These are phyloP conservation scores for Protomyces gravidus DNA, from an alignment of 1,139 yeast genomes.

Conservation along the genomic window DNA sequence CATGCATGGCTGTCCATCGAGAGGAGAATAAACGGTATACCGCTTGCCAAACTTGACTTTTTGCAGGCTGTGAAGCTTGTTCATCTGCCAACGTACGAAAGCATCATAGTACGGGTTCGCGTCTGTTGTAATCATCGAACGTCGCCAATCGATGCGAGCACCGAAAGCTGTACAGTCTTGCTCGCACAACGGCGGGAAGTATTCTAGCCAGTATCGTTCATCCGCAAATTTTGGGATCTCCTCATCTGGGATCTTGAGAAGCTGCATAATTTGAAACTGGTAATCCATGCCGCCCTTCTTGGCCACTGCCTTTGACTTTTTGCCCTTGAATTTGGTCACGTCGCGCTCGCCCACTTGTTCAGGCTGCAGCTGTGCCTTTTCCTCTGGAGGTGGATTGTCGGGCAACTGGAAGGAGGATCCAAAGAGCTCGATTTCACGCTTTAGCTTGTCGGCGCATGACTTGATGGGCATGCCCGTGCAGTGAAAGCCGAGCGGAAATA, in stretches of 20 bases:
- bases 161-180: slow-evolving; percentile 78
- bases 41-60: slow-evolving; percentile 97
- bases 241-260: slow-evolving; percentile 76
- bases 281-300: slow-evolving; percentile 90
- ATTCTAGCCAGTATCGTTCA: slow-evolving; percentile 78
- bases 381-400: slow-evolving; percentile 46
- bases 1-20: slow-evolving; percentile 99
- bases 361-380: slow-evolving; percentile 51
- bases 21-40: slow-evolving; percentile 93
- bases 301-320: slow-evolving; percentile 87
- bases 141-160: slow-evolving; percentile 97
- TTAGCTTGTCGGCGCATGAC: slow-evolving; percentile 93
- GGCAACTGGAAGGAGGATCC: slow-evolving; percentile 72
- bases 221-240: slow-evolving; percentile 87
- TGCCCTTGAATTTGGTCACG: slow-evolving; percentile 83
- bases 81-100: slow-evolving; percentile 95
- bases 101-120: slow-evolving; percentile 93
- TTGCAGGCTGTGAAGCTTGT: slow-evolving; percentile 74
- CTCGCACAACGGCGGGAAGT: slow-evolving; percentile 87
- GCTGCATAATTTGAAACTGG: slow-evolving; percentile 95
- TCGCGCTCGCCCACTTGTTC: slow-evolving; percentile 56
- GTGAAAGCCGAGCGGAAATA: slow-evolving; percentile 96
- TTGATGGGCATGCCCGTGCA: slow-evolving; percentile 99
- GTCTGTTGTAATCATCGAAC: slow-evolving; percentile 92
- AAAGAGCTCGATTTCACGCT: slow-evolving; percentile 85